phyloP scores from a whole-genome alignment of 345 rosid species.

The Boechera divaricarpa region DNA sequence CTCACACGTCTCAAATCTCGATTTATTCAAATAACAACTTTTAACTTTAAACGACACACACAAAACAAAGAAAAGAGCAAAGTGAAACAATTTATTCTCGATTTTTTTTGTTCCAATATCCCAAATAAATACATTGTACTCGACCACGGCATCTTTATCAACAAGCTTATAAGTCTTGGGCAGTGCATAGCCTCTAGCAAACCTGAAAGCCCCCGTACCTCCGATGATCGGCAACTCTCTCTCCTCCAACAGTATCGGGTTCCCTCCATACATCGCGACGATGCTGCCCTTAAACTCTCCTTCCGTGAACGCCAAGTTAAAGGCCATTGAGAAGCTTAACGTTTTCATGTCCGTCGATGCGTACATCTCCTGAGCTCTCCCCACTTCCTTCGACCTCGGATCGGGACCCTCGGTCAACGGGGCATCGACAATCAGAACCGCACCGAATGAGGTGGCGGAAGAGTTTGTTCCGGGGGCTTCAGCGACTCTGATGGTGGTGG shows the following conservation, averaged over 20 bases:
- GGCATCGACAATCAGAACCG: constrained; percentile 56
- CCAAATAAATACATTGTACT: constrained; percentile 26
- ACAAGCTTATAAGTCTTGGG: constrained; percentile 38
- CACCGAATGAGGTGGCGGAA: constrained; percentile 49
- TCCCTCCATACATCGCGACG: constrained; percentile 56
- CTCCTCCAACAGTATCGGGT: constrained; percentile 31
- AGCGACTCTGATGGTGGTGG: constrained; percentile 52
- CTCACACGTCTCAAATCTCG: background rate
- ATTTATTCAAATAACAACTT: background rate
- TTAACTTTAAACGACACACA: background rate
- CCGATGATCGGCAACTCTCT: constrained; percentile 45
- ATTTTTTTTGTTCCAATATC: background rate
- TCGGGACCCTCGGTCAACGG: constrained; percentile 55
- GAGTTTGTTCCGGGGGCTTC: constrained; percentile 43
- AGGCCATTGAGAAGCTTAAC: constrained; percentile 51
- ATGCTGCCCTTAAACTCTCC: constrained; percentile 71
- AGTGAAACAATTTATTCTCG: background rate
- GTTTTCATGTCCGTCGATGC: constrained; percentile 47
- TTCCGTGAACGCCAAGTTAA: constrained; percentile 58
- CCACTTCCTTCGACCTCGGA: constrained; percentile 53
- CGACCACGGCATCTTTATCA: constrained; percentile 40
- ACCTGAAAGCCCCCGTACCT: constrained; percentile 52
- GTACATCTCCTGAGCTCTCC: constrained; percentile 66
- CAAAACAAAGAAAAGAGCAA: background rate
- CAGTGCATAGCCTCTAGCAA: constrained; percentile 48